Conservation (phyloP, 176 grass and related monocot species). For the Carex myosuroides region DNA sequence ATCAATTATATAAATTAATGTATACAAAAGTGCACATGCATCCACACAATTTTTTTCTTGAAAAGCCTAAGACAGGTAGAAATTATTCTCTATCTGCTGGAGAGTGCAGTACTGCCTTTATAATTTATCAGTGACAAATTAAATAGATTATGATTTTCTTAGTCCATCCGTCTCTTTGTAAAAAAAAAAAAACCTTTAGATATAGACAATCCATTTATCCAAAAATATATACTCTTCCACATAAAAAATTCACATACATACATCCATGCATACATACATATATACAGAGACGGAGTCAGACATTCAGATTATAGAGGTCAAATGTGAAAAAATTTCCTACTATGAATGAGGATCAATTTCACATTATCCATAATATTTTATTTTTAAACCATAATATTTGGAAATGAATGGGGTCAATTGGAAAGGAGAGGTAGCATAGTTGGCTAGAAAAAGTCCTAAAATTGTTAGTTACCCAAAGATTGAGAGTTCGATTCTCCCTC, state of each 20-base stretch:
- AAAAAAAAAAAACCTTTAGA: neutral
- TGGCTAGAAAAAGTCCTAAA: too few species aligned
- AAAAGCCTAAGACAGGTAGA: neutral
- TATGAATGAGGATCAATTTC: too few species aligned
- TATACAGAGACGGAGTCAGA: accelerated
- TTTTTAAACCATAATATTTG: too few species aligned
- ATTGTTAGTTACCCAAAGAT: too few species aligned
- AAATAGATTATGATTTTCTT: neutral
- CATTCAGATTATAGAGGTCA: too few species aligned
- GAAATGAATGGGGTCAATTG: too few species aligned
- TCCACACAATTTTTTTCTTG: neutral
- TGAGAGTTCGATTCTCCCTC: too few species aligned
- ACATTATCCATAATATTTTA: too few species aligned
- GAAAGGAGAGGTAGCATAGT: too few species aligned
- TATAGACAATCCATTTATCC: neutral
- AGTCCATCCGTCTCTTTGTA: neutral
- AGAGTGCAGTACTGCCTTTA: neutral
- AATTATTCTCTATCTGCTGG: neutral
- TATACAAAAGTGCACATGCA: neutral
- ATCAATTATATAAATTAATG: neutral
- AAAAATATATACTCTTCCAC: neutral
- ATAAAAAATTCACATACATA: too few species aligned
- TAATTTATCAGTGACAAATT: neutral
- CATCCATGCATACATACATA: too few species aligned
- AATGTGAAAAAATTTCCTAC: too few species aligned